These are phyloP conservation scores for Plasmodium yoelii DNA, from an alignment of 169 alveolate genomes.

Conservation along the genomic window DNA sequence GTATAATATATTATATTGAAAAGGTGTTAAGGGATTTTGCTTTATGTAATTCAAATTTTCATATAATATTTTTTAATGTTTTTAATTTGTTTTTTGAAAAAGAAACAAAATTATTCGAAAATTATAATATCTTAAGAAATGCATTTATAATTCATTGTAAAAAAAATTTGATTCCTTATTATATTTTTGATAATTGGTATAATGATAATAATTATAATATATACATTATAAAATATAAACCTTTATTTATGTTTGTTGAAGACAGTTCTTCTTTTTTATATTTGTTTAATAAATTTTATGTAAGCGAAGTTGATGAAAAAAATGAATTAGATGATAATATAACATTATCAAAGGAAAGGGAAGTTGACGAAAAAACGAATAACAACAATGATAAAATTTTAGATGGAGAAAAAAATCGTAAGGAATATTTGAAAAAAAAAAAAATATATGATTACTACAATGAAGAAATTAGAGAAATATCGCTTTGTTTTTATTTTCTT, in stretches of 20 bases:
- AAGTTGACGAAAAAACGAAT: conserved; percentile 3
- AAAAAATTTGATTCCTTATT: conserved; percentile 77
- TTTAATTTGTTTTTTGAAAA: conserved; percentile 79
- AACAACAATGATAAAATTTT: conserved; percentile 29
- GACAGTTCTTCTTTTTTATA: conserved; percentile 86
- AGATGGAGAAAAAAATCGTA: conserved; percentile 70
- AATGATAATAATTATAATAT: conserved; percentile 76
- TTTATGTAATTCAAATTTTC: conserved; percentile 72
- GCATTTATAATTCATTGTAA: conserved; percentile 80
- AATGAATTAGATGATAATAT: background rate
- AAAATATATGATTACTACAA: conserved; percentile 55
- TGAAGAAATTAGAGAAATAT: conserved; percentile 70
- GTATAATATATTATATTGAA: conserved; percentile 66
- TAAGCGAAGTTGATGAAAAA: conserved; percentile 39
- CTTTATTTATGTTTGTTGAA: conserved; percentile 83
- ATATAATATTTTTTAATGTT: conserved; percentile 81
- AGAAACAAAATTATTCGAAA: conserved; percentile 38
- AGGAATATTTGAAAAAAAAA: conserved; percentile 77
- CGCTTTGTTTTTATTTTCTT: conserved; percentile 61
- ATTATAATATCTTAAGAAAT: conserved; percentile 76
- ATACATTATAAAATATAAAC: conserved; percentile 79
- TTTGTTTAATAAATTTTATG: conserved; percentile 78
- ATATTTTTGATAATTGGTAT: conserved; percentile 81
- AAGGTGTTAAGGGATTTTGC: conserved; percentile 52
- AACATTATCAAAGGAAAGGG: conserved; percentile 19